Evolutionary conservation across 192 early-diverging fungal genomes (phyloP), one percentile per base, ranked within the genome.

Genomic region (Coemansia sp.): DNA sequence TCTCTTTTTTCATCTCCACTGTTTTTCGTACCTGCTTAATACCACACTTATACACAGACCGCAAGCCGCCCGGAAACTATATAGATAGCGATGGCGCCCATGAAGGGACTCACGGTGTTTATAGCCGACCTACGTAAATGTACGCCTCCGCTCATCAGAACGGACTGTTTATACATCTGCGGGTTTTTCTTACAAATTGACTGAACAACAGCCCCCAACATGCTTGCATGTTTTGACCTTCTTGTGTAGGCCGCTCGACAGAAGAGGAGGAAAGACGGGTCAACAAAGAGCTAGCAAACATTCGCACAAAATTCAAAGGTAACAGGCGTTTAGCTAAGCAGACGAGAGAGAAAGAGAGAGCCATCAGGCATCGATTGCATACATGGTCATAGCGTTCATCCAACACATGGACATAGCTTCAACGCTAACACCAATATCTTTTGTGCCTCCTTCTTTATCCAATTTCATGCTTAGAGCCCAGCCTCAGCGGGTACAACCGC

Each of bases 251-350:
- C 70, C 92, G 96, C 38, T 92, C 94, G 37, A 85, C 91, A 31
- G 98, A 99, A 67, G 85, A 95, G 61, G 98, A 99, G 74, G 96
- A 99, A 78, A 94, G 95, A 78, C 82, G 98, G 60, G 93, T 99
- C 61, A 98, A 99, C 84, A 98, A 97, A 75, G 98, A 99, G 76
- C 87, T 99, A 82, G 96, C 95, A 58, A 98, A 99, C 82, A 98
- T 98, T 64, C 85, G 98, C 17, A 86, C 93, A 45, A 98, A 99
- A 82, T 99, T 99, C 83, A 76, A 96, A 85, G 95, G 94, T 96
- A 74, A 55, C 44, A 33, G 29, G 7, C 30, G n/a, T 17, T 3
- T 11, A 5, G 52, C 25, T 30, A 4, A 48, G 45, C 45, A 8
- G 22, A 48, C 45, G n/a, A n/a, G n/a, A n/a, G n/a, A n/a, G n/a